Percentiles rank a stretch among this genome's conserved stretches.
Evolutionary conservation across 202 grass and related monocot species (phyloP).

Genomic region (Panicum hallii): DNA sequence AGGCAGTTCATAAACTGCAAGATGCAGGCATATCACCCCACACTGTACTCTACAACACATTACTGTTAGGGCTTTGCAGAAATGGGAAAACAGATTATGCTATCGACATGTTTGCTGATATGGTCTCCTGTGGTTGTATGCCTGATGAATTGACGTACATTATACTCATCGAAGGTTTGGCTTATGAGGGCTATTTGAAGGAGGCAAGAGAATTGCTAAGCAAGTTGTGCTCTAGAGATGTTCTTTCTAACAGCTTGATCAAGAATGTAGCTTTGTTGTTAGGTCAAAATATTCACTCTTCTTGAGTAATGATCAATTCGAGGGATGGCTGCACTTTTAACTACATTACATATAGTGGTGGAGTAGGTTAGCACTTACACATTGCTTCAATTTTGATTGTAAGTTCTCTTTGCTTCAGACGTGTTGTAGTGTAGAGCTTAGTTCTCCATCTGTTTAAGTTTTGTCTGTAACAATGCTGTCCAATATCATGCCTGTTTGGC

Average conservation of each 20-base stretch:
- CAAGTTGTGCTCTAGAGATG: constrained; percentile 57
- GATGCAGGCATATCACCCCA: constrained; percentile 51
- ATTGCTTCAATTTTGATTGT: constrained; percentile 56
- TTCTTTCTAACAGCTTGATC: constrained; percentile 51
- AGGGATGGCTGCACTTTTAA: constrained; percentile 28
- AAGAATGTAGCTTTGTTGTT: constrained; percentile 47
- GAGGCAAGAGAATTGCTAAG: constrained; percentile 64
- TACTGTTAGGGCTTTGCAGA: constrained; percentile 66
- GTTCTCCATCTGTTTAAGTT: constrained; percentile 22
- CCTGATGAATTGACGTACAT: constrained; percentile 66
- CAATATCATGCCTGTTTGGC: constrained; percentile 27
- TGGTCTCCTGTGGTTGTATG: constrained; percentile 72
- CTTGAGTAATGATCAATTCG: constrained; percentile 32
- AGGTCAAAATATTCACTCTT: constrained; percentile 38
- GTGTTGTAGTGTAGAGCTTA: constrained; percentile 47
- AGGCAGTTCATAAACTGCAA: constrained; percentile 55
- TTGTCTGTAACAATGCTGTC: background rate
- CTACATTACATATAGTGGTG: constrained; percentile 40
- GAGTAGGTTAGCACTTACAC: constrained; percentile 48
- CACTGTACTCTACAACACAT: constrained; percentile 59
- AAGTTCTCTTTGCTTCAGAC: constrained; percentile 38
- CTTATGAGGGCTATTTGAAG: constrained; percentile 60
- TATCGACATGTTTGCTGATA: constrained; percentile 66
- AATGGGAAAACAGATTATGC: constrained; percentile 59
- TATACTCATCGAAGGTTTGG: constrained; percentile 68